A percentile compares a stretch with the other conserved stretches of the same genome.
These are phyloP conservation scores for Amanita rubescens DNA, from an alignment of 768 basidiomycete species.

Conservation along the genomic window DNA sequence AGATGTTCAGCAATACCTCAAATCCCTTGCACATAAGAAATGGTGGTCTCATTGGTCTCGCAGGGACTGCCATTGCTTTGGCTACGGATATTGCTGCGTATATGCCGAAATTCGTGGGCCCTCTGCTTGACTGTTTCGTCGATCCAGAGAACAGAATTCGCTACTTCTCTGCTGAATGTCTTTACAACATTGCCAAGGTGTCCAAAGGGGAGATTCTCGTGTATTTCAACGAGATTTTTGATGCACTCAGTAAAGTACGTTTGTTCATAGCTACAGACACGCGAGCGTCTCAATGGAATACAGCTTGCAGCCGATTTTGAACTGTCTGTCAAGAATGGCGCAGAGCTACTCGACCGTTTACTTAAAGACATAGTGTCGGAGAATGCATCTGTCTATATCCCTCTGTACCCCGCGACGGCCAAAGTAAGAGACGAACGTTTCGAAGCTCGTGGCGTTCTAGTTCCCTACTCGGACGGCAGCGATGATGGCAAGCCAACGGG, in stretches of 20 bases:
- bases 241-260: constrained; percentile 89
- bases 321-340: constrained; percentile 94
- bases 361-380: constrained; percentile 98
- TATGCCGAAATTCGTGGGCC: constrained; percentile 88
- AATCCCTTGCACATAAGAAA: constrained; percentile 88
- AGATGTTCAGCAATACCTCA: constrained; percentile 79
- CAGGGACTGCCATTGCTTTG: constrained; percentile 94
- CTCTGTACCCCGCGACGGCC: constrained; percentile 77
- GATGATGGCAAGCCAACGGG: constrained; percentile 21
- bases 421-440: constrained; percentile 54
- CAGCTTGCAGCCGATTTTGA: constrained; percentile 96
- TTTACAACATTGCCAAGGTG: constrained; percentile 97
- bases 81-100: constrained; percentile 91
- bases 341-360: constrained; percentile 93
- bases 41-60: constrained; percentile 92
- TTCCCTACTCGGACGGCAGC: constrained; percentile 52
- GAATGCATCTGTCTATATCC: constrained; percentile 90
- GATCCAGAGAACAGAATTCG: constrained; percentile 93
- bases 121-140: constrained; percentile 84
- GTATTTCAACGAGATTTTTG: constrained; percentile 98
- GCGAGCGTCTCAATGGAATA: constrained; percentile 7
- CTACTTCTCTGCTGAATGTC: constrained; percentile 95
- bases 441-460: constrained; percentile 51
- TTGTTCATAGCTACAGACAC: constrained; percentile 1
- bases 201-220: constrained; percentile 95